phyloP scores from a whole-genome alignment of 352 stramenopile species.

The Phytophthora boehmeriae region DNA sequence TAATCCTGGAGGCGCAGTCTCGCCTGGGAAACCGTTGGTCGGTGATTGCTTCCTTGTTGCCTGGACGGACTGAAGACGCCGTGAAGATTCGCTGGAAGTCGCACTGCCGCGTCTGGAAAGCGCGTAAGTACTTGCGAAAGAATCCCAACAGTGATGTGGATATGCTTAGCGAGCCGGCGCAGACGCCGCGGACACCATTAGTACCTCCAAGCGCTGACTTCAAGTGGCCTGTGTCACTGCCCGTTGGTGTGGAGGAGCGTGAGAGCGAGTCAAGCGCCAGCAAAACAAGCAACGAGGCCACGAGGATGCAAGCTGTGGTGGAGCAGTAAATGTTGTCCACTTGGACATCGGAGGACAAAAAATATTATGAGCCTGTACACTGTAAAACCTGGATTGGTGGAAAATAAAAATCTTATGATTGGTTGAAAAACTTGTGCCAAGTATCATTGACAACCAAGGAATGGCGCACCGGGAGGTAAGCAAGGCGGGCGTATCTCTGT shows the following conservation, averaged over 20 bases:
- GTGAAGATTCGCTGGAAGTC: conserved; percentile 95
- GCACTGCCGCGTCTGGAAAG: conserved; percentile 82
- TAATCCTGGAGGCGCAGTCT: conserved; percentile 87
- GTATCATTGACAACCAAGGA: conserved; percentile 12
- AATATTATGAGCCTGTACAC: conserved; percentile 42
- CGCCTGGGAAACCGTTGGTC: conserved; percentile 91
- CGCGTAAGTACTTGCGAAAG: conserved; percentile 84
- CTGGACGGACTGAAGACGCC: conserved; percentile 87
- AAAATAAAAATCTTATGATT: conserved; percentile 12
- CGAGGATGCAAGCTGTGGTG: conserved; percentile 7
- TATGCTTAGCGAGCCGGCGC: conserved; percentile 35
- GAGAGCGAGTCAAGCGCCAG: conserved; percentile 28
- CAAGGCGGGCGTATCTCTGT: too few species aligned
- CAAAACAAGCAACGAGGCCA: conserved; percentile 10
- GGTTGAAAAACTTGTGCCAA: conserved; percentile 11
- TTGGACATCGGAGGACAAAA: conserved; percentile 25
- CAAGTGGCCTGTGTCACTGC: conserved; percentile 32
- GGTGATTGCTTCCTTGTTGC: conserved; percentile 88
- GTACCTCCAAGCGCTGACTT: conserved; percentile 31
- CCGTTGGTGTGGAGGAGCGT: conserved; percentile 10
- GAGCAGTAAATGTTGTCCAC: conserved; percentile 17
- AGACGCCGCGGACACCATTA: conserved; percentile 36
- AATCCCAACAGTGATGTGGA: conserved; percentile 43
- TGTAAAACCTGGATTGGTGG: conserved; percentile 16
- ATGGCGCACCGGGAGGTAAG: conserved; percentile 26